Percentiles rank a stretch among this genome's conserved stretches.
phyloP scores from a whole-genome alignment of 768 basidiomycete genomes.

The Hydnum rufescens region DNA sequence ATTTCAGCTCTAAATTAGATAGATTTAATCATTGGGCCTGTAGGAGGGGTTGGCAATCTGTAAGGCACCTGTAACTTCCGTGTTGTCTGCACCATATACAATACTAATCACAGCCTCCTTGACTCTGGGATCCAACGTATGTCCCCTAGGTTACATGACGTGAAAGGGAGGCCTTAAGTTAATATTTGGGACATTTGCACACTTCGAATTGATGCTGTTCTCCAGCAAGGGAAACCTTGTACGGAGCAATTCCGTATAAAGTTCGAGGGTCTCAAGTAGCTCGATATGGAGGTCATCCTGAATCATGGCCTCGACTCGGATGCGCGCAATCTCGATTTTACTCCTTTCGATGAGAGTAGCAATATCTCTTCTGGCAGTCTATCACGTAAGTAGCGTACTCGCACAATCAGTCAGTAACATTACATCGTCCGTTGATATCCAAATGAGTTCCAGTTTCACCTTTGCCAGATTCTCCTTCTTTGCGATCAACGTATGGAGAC shows the following conservation, averaged over 20 bases:
- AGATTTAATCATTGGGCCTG: neutral
- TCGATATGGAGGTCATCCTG: conserved; percentile 74
- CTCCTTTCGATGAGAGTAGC: conserved; percentile 59
- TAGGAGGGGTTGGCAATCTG: neutral
- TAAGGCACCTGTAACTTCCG: conserved; percentile 64
- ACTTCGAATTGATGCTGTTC: conserved; percentile 2
- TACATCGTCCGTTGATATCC: neutral
- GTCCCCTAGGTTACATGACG: too few species aligned
- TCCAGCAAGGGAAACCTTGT: conserved; percentile 87
- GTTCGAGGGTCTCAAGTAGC: conserved; percentile 76
- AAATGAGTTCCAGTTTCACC: conserved; percentile 1
- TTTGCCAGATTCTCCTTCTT: conserved; percentile 83
- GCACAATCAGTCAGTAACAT: neutral
- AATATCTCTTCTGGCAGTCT: conserved; percentile 48
- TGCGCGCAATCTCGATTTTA: conserved; percentile 65
- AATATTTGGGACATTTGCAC: too few species aligned
- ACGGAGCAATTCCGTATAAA: conserved; percentile 85
- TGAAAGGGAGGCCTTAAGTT: too few species aligned
- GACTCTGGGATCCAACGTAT: conserved; percentile 74
- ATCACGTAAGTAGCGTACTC: neutral
- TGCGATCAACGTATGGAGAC: conserved; percentile 67
- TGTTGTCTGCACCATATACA: conserved; percentile 80
- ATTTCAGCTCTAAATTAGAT: conserved; percentile 50
- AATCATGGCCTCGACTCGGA: conserved; percentile 78
- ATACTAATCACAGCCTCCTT: conserved; percentile 74